Evolutionary conservation across 2,329 filamentous ascomycete species (phyloP), one percentile per base, ranked within the genome.

Genomic region (Neopestalotiopsis rosae): DNA sequence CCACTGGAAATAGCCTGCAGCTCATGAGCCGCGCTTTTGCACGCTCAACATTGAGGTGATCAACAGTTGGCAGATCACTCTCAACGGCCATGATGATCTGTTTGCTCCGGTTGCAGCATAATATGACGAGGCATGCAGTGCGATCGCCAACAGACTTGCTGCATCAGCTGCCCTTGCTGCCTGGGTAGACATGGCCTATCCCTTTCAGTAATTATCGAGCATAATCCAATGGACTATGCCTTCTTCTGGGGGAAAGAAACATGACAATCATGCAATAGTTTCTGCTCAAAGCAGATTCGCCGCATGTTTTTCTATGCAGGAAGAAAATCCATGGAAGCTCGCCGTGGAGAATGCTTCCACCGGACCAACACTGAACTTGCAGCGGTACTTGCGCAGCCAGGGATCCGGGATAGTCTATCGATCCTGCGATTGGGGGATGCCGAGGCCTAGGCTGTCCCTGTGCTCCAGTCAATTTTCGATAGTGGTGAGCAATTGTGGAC

Each of bases 251-350:
- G 45, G 45, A 52, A 7, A 20, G 45, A 52, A 17, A 9, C 45
- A 52, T n/a, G 45, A 52, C 20, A 52, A 52, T 52, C 45, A n/a
- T 52, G 45, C 45, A 52, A 52, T 52, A 52, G 45, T 52, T n/a
- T 52, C 14, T 52, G 34, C 17, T 20, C 4, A 52, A 52, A 20
- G 17, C n/a, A 52, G 17, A 52, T 9, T 52, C 45, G 14, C 45
- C 45, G 45, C 45, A 52, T 52, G 45, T n/a, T 52, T 20, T 52
- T 52, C 45, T 52, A 7, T 10, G 5, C 45, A n/a, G 45, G 7
- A 52, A 52, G 45, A 52, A 52, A 12, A 24, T 17, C 45, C n/a
- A 24, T 52, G 45, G 45, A 52, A 52, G 45, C 45, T 52, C 45
- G 7, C 17, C n/a, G 45, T 52, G n/a, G 45, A 52, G n/a, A 20